Conservation (phyloP, 768 basidiomycete genomes). For the Udeniomyces megalosporus region DNA sequence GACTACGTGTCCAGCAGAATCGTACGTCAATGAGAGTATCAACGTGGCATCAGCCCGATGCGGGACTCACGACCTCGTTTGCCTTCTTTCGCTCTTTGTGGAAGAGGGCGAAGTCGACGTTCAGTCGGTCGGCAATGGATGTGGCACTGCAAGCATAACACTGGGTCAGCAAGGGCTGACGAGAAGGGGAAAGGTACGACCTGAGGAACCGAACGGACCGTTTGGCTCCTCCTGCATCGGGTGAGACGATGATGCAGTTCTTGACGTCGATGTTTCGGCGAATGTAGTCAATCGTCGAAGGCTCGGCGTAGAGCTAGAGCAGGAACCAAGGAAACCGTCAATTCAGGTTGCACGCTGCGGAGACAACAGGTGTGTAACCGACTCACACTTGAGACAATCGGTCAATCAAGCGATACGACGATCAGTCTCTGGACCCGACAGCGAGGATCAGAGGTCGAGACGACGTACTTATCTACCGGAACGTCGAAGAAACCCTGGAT, state of each 20-base stretch:
- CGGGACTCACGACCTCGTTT: conserved; percentile 20
- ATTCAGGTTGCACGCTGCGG: no score
- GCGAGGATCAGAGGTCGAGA: neutral
- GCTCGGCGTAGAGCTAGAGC: conserved; percentile 63
- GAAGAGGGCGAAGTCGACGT: conserved; percentile 87
- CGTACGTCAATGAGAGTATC: neutral
- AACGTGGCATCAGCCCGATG: neutral
- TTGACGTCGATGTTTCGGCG: conserved; percentile 75
- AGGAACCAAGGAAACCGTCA: neutral
- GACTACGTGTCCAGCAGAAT: neutral
- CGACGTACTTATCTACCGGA: conserved; percentile 65
- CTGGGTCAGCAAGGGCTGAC: neutral
- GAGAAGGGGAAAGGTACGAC: neutral
- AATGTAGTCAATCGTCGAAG: conserved; percentile 85
- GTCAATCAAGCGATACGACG: neutral
- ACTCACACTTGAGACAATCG: neutral
- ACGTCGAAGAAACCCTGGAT: conserved; percentile 99
- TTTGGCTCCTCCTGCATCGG: conserved; percentile 91
- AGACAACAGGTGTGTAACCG: no score
- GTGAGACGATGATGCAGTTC: conserved; percentile 80
- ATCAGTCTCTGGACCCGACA: neutral
- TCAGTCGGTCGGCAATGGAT: conserved; percentile 85
- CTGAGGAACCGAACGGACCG: neutral
- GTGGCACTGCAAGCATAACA: conserved; percentile 48
- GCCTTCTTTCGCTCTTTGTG: conserved; percentile 73